Percentiles rank a stretch among this genome's conserved stretches.
Conservation (phyloP, 1,284 basidiomycete genomes). For the Cryptococcus sp. region DNA sequence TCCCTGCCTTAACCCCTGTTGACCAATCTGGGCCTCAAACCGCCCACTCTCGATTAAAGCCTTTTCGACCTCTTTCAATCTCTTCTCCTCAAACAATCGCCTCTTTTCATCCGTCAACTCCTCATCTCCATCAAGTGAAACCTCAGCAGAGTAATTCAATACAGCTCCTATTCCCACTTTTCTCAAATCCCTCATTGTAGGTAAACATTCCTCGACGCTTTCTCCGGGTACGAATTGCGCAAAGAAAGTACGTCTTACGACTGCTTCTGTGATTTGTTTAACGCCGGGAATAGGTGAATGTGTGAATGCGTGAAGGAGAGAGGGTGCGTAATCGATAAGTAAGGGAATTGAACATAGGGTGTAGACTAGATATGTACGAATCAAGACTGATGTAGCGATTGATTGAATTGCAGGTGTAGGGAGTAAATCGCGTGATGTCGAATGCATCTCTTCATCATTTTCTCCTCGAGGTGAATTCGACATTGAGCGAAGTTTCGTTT, state of each 20-base stretch:
- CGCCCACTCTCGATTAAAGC: conserved; percentile 69
- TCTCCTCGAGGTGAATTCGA: neutral
- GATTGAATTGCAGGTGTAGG: neutral
- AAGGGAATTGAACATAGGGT: conserved; percentile 51
- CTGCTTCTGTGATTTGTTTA: conserved; percentile 58
- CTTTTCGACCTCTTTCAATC: conserved; percentile 41
- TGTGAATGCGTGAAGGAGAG: conserved; percentile 58
- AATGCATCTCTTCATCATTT: neutral
- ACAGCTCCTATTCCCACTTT: conserved; percentile 64
- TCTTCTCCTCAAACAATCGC: conserved; percentile 5
- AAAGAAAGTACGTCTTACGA: conserved; percentile 77
- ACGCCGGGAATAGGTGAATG: conserved; percentile 58
- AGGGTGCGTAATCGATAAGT: conserved; percentile 68
- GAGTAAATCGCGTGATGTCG: neutral
- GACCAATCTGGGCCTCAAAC: conserved; percentile 58
- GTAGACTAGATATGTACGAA: conserved; percentile 13
- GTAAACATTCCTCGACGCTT: conserved; percentile 62
- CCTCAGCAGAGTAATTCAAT: conserved; percentile 78
- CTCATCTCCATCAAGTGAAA: conserved; percentile 53
- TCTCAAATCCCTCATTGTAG: conserved; percentile 62
- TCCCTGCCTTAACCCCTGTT: conserved; percentile 33
- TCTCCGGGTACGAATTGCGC: conserved; percentile 76
- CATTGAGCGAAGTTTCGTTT: no score
- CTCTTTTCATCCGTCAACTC: conserved; percentile 26
- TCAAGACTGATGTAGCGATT: neutral